Percentiles rank a stretch among this genome's conserved stretches.
phyloP scores from a whole-genome alignment of 1,284 basidiomycete genomes.

The Hortiboletus rubellus region DNA sequence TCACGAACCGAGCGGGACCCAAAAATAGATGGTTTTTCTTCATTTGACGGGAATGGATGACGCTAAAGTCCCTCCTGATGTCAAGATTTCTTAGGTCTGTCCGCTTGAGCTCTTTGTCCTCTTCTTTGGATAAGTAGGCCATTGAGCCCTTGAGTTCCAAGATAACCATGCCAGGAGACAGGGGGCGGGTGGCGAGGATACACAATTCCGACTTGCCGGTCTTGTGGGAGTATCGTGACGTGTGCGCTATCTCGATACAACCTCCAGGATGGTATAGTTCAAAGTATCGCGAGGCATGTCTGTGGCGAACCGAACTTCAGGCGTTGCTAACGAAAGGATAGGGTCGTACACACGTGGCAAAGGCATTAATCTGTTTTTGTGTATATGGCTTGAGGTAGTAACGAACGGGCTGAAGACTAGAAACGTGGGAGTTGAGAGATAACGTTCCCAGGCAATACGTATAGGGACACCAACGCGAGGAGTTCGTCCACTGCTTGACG shows the following conservation, averaged over 20 bases:
- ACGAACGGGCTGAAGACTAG: constrained; percentile 66
- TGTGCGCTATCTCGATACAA: constrained; percentile 84
- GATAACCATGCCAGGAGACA: constrained; percentile 72
- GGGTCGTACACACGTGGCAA: constrained; percentile 71
- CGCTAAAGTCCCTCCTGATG: constrained; percentile 85
- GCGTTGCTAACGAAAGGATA: constrained; percentile 25
- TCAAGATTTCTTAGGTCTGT: constrained; percentile 68
- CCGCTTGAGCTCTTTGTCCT: constrained; percentile 78
- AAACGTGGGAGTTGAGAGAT: constrained; percentile 24
- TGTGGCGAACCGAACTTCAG: constrained; percentile 39
- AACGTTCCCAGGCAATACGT: constrained; percentile 4
- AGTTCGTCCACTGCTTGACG: constrained; percentile 72
- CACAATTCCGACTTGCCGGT: constrained; percentile 91
- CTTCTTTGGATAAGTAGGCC: constrained; percentile 79
- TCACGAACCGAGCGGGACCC: constrained; percentile 92
- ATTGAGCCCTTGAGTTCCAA: constrained; percentile 85
- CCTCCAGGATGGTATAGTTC: constrained; percentile 81
- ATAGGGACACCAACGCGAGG: constrained; percentile 55
- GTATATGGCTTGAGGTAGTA: constrained; percentile 71
- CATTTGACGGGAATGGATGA: constrained; percentile 87
- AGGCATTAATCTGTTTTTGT: constrained; percentile 82
- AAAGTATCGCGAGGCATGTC: constrained; percentile 84
- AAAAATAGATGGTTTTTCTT: constrained; percentile 92
- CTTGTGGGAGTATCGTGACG: constrained; percentile 77
- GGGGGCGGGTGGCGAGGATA: constrained; percentile 78